phyloP scores from a whole-genome alignment of 805 yeast genomes.

The Saturnispora dispora region DNA sequence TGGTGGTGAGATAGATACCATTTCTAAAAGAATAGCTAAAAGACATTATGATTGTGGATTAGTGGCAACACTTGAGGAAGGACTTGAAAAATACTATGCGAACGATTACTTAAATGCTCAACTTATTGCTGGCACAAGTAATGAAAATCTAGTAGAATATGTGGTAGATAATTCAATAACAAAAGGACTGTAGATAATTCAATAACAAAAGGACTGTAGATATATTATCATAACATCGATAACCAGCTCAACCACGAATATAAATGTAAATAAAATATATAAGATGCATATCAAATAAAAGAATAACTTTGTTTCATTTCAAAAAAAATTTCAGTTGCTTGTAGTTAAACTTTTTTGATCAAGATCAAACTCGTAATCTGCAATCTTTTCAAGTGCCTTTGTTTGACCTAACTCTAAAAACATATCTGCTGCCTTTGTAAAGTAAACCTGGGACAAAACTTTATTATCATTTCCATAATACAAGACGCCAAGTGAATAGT shows the following conservation, averaged over 20 bases:
- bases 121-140: constrained; percentile 15
- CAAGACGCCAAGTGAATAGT: constrained; percentile 80
- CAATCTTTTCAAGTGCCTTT: constrained; percentile 55
- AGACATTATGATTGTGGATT: constrained; percentile 60
- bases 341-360: neutral
- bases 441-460: constrained; percentile 47
- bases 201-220: neutral
- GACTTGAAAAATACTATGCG: constrained; percentile 38
- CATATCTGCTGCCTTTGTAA: constrained; percentile 61
- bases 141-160: constrained; percentile 14
- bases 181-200: neutral
- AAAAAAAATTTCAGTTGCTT: neutral
- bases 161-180: constrained; percentile 14
- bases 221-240: neutral
- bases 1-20: constrained; percentile 27
- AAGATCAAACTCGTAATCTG: constrained; percentile 36
- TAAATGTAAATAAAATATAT: too few species aligned
- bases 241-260: neutral
- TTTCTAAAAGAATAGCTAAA: constrained; percentile 43
- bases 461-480: constrained; percentile 50
- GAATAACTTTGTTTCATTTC: neutral
- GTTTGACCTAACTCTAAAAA: constrained; percentile 59
- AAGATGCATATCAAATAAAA: neutral
- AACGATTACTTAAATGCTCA: constrained; percentile 63
- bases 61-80: constrained; percentile 38